Conservation (phyloP, 2,329 filamentous ascomycete genomes). For the Fusarium ramigenum region DNA sequence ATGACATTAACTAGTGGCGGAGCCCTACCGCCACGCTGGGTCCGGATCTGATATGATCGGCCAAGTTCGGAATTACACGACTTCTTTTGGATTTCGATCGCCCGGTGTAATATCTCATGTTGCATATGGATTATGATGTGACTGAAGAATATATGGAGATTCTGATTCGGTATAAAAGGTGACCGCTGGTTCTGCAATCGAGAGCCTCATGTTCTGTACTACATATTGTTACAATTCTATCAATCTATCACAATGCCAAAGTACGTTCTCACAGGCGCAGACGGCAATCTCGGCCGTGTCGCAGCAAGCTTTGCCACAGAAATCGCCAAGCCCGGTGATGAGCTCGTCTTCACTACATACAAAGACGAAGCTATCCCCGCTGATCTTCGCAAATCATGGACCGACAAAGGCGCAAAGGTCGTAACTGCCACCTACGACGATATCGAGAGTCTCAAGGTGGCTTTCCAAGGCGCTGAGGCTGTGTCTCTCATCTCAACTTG, state of each 20-base stretch:
- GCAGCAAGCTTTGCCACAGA: constrained; percentile 36
- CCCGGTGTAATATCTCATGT: constrained; percentile 8
- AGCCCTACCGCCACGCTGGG: constrained; percentile 20
- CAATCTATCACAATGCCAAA: constrained; percentile 30
- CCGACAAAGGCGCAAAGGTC: constrained; percentile 34
- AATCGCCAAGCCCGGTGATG: constrained; percentile 34
- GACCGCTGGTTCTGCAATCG: no score
- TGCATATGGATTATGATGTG: not conserved
- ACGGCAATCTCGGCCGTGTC: constrained; percentile 38
- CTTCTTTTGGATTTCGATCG: constrained; percentile 4
- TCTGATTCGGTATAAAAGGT: not conserved
- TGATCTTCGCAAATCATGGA: constrained; percentile 29
- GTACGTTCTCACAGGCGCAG: constrained; percentile 39
- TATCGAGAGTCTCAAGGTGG: constrained; percentile 32
- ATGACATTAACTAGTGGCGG: constrained; percentile 6
- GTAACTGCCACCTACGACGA: constrained; percentile 36
- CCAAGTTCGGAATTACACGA: constrained; percentile 24
- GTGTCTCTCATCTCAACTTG: constrained; percentile 40
- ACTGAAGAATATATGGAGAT: not conserved
- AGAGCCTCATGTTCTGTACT: not conserved
- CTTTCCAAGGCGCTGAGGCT: constrained; percentile 39
- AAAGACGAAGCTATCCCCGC: constrained; percentile 31
- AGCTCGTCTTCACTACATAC: constrained; percentile 39
- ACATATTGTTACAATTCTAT: not conserved
- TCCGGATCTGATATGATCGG: constrained; percentile 19